Evolutionary conservation across 1,139 yeast species (phyloP).

Genomic region (Saccharomyces pastorianus): DNA sequence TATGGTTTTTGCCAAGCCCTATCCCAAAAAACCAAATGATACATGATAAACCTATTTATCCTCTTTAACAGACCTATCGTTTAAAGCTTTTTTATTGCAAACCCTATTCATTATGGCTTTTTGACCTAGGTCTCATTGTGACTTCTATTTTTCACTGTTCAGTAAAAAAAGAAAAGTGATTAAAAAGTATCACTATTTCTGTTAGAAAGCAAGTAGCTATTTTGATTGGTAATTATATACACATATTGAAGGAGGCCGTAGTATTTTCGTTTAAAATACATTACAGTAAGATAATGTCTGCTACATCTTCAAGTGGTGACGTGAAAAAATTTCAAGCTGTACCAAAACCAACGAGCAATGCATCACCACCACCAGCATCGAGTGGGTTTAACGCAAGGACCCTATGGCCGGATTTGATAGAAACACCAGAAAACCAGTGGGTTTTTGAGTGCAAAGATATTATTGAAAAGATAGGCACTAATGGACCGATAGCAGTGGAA

Average conservation of each 20-base stretch:
- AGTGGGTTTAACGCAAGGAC: conserved; percentile 23
- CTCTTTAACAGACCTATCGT: background rate
- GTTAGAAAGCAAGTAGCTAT: background rate
- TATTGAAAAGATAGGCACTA: conserved; percentile 24
- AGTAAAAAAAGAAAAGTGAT: background rate
- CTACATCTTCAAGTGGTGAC: background rate
- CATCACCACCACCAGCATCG: conserved; percentile 2
- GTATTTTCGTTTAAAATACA: background rate
- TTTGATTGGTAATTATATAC: background rate
- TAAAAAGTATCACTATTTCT: background rate
- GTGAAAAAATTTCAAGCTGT: background rate
- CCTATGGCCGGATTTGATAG: conserved; percentile 32
- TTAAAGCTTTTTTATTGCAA: background rate
- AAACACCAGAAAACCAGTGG: conserved; percentile 29
- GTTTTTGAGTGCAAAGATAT: conserved; percentile 25
- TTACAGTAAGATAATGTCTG: background rate
- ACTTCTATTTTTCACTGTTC: background rate
- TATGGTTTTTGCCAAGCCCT: background rate
- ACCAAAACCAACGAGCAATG: background rate
- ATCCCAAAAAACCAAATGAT: background rate
- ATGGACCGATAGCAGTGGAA: conserved; percentile 18
- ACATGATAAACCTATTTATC: too few species aligned
- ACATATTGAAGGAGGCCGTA: background rate
- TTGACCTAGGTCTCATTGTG: background rate
- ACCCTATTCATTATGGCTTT: background rate